These are phyloP conservation scores for Beauveria asiatica DNA, from an alignment of 2,329 filamentous ascomycete species.

Conservation along the genomic window DNA sequence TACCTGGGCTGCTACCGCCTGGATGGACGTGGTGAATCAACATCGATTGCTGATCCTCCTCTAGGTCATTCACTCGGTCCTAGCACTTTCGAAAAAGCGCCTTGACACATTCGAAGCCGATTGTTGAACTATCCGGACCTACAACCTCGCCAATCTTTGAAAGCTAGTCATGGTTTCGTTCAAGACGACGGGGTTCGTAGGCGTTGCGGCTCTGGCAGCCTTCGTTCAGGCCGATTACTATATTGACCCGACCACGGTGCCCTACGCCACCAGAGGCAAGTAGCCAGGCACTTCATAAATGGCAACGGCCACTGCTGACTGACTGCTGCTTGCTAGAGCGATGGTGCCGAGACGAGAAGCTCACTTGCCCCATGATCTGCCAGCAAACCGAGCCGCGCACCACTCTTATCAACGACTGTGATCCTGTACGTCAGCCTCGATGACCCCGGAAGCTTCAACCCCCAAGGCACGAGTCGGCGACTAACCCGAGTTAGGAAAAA, in stretches of 20 bases:
- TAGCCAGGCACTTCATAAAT: conserved; percentile 6
- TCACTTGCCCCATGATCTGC: conserved; percentile 66
- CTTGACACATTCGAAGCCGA: not conserved
- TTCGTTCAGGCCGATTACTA: conserved; percentile 47
- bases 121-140: not conserved
- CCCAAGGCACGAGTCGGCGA: conserved; percentile 1
- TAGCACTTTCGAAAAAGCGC: not conserved
- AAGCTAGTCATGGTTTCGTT: conserved; percentile 43
- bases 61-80: not conserved
- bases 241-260: conserved; percentile 56
- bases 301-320: conserved; percentile 15
- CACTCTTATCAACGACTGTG: conserved; percentile 55
- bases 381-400: conserved; percentile 45
- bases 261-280: conserved; percentile 43
- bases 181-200: conserved; percentile 43
- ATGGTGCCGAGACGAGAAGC: conserved; percentile 59
- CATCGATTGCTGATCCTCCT: not conserved
- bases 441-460: not conserved
- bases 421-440: conserved; percentile 42
- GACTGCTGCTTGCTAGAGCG: conserved; percentile 29
- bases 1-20: not conserved
- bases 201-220: conserved; percentile 43
- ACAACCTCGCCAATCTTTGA: not conserved
- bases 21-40: not conserved
- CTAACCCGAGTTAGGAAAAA: conserved; percentile 31